Base-by-base conservation (phyloP, 2,329 filamentous ascomycete species). In the Botrytis hyacinthi region DNA sequence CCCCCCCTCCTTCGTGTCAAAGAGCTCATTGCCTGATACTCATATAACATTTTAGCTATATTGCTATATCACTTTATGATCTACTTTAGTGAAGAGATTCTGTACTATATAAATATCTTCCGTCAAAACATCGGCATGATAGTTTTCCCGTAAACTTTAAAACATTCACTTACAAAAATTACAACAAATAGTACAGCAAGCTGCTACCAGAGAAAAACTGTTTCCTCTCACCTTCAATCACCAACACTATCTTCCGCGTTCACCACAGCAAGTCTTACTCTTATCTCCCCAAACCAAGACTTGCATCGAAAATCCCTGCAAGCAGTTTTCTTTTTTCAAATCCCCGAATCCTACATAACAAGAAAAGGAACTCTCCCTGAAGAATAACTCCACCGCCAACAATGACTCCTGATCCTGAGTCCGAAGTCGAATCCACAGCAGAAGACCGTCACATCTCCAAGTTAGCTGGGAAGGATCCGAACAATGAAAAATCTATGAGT, bases 11-110 rank as follows among this genome's bases (percentile, higher is more conserved):
- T 12, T 2, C 9, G 22, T 12, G 26, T 14, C 22, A 14, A n/a
- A n/a, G 6, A 14, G 14, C 1, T 8, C 26, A n/a, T 8, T 54
- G 26, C n/a, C 48, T n/a, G 4, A 54, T 54, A n/a, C 12, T 54
- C 16, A 16, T n/a, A 54, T 26, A 54, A 54, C 4, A 54, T 7
- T 54, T 9, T 1, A 54, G 22, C 12, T n/a, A 54, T 3, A 7
- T 16, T 16, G n/a, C 12, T 1, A 54, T n/a, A n/a, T n/a, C 2
- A 3, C 0, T 4, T 7, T 1, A n/a, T 51, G 4, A 7, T 51
- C 5, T 16, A n/a, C 4, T 5, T 12, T 54, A 54, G 26, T 54
- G 16, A 54, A n/a, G 12, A 7, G 26, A 54, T 26, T 14, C 4
- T n/a, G 3, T 3, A 2, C 26, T 2, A 54, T 7, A 54, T 3